Percentiles rank a stretch among this genome's conserved stretches.
phyloP scores from a whole-genome alignment of 192 early-diverging fungal species.

The Allomyces macrogynus region DNA sequence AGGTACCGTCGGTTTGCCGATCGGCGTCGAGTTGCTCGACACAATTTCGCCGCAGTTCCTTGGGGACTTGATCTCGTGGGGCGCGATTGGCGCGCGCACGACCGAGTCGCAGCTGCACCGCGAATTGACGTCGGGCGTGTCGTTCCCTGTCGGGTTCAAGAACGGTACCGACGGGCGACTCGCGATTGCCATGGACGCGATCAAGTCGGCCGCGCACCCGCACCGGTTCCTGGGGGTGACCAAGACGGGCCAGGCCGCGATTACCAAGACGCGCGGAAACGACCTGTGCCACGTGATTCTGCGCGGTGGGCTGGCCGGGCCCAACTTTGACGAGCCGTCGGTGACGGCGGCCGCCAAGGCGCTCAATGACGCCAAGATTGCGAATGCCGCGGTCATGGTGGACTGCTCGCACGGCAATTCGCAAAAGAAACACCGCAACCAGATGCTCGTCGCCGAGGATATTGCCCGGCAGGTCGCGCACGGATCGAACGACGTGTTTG shows the following conservation, averaged over 20 bases:
- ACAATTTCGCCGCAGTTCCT: conserved; percentile 67
- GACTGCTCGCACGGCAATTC: conserved; percentile 95
- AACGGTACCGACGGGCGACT: conserved; percentile 48
- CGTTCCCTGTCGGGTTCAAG: conserved; percentile 62
- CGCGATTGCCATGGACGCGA: conserved; percentile 74
- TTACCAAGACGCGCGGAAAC: conserved; percentile 76
- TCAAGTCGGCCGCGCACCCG: conserved; percentile 55
- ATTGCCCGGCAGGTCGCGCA: conserved; percentile 37
- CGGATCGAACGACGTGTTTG: conserved; percentile 47
- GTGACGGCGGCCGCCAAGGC: conserved; percentile 34
- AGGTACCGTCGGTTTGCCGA: conserved; percentile 48
- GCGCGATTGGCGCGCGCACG: conserved; percentile 62
- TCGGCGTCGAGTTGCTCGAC: conserved; percentile 56
- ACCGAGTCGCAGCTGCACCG: conserved; percentile 69
- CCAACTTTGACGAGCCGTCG: conserved; percentile 70
- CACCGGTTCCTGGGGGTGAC: conserved; percentile 70
- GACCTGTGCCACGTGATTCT: conserved; percentile 82
- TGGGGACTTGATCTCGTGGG: conserved; percentile 56
- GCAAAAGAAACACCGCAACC: conserved; percentile 63
- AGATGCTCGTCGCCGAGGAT: conserved; percentile 56
- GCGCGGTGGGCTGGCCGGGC: conserved; percentile 63
- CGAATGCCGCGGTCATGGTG: conserved; percentile 60
- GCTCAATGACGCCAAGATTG: conserved; percentile 36
- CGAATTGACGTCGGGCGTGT: conserved; percentile 62
- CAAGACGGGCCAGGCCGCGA: conserved; percentile 63